A percentile compares a stretch with the other conserved stretches of the same genome.
phyloP scores from a whole-genome alignment of 345 rosid genomes.

The Populus deltoides region DNA sequence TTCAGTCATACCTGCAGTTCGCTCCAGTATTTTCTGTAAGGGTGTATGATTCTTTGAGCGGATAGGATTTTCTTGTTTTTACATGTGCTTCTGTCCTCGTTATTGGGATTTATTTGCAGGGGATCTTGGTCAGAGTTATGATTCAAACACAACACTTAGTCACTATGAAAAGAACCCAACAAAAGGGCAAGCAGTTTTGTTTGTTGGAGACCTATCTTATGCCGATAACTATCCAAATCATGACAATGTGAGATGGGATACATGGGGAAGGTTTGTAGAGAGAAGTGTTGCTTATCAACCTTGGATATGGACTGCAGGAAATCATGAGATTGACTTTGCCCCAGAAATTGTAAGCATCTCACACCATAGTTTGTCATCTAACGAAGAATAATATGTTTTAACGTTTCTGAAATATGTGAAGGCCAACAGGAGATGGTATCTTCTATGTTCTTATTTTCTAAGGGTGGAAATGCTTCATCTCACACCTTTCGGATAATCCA shows the following conservation, averaged over 20 bases:
- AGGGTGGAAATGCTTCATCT: neutral
- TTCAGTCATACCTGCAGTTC: neutral
- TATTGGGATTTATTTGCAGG: conserved; percentile 44
- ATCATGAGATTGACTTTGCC: conserved; percentile 81
- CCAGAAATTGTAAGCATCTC: conserved; percentile 56
- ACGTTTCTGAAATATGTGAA: neutral
- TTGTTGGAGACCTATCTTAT: conserved; percentile 81
- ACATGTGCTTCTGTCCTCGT: neutral
- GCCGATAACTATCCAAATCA: conserved; percentile 71
- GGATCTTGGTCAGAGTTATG: conserved; percentile 87
- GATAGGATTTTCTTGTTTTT: neutral
- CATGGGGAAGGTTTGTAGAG: conserved; percentile 88
- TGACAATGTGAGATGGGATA: conserved; percentile 82
- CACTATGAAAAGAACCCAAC: conserved; percentile 68
- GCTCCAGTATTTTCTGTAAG: neutral
- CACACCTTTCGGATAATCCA: neutral
- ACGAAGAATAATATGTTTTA: neutral
- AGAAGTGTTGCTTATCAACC: conserved; percentile 89
- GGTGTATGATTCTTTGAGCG: neutral
- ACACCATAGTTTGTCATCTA: neutral
- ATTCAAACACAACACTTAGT: conserved; percentile 74
- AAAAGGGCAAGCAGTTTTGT: conserved; percentile 68
- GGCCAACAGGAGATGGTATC: neutral
- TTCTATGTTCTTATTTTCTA: neutral
- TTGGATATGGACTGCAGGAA: conserved; percentile 94